Base-by-base conservation (phyloP, 2,329 filamentous ascomycete species). In the Aaosphaeria pasadenensis region DNA sequence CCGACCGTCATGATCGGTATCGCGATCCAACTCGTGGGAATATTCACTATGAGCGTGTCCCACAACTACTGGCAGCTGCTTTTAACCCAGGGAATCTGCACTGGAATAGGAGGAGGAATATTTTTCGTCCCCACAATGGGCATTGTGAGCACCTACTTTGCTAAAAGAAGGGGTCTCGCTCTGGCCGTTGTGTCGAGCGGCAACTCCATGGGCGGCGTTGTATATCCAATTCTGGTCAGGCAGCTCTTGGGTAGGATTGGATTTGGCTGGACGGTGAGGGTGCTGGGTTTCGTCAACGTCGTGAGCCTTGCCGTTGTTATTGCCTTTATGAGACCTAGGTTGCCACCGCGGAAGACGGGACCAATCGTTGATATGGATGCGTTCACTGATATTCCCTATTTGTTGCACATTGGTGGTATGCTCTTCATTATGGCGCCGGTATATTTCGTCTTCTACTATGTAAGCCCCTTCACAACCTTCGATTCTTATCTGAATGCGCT, bases 381-480 rank as follows among this genome's bases (percentile, higher is more conserved):
- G 0, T 84, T 87, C 55, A 72, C 62, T 38, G 83, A 86, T 58
- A 54, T 70, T 0, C 72, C 80, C 11, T 86, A 84, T 49, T 59
- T 75, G 0, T 59, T 80, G 7, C 79, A 78, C 52, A 66, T 73
- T 1, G 44, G 72, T 2, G 74, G 75, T 5, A 72, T 74, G 51
- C 76, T 74, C 48, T 66, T 75, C 45, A 62, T 62, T 47, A 81
- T 81, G 58, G 70, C 74, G 52, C 75, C 77, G 1, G 61, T 82
- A 1, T 85, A 83, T 54, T 78, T 83, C 47, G 76, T 76, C 4
- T 83, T 82, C 57, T 84, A 80, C 67, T 86, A 84, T 64, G 62
- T 85, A 31, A 70, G 56, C 2, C 24, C 11, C 7, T 17, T 24
- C 17, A 24, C 17, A 24, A 24, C 17, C 17, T 24, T 24, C 17